phyloP scores from a whole-genome alignment of 164 flowering plant genomes.

The Piper longum region DNA sequence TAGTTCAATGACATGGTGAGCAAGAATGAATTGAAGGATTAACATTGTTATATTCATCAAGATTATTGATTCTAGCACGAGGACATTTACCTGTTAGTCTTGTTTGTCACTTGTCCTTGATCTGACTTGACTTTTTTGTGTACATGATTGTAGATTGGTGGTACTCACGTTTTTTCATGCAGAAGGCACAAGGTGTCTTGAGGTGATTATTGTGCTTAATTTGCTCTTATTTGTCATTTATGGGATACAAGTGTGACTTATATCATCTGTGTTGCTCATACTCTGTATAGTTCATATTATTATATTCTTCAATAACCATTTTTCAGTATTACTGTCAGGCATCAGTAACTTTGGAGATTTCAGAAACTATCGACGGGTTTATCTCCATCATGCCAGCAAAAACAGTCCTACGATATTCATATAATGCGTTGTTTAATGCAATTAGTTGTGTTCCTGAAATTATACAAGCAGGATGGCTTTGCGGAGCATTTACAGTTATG shows the following conservation, averaged over 20 bases:
- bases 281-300: neutral
- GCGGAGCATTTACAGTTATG: no score
- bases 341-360: conserved; percentile 73
- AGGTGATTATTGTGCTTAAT: conserved; percentile 33
- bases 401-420: conserved; percentile 53
- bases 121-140: conserved; percentile 6
- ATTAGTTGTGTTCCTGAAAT: no score
- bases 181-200: conserved; percentile 86
- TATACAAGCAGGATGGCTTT: no score
- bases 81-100: neutral
- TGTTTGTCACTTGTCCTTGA: no score
- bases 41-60: no score
- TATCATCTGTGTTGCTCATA: no score
- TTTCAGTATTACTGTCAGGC: conserved; percentile 27
- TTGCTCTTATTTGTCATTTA: neutral
- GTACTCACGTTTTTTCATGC: conserved; percentile 93
- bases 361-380: conserved; percentile 60
- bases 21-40: no score
- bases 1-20: conserved; percentile 83
- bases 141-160: conserved; percentile 80
- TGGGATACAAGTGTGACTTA: conserved; percentile 1
- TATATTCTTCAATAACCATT: no score
- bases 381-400: conserved; percentile 80
- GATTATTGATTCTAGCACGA: no score
- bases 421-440: no score